These are phyloP conservation scores for Erucastrum elatum DNA, from an alignment of 345 rosid species.

Conservation along the genomic window DNA sequence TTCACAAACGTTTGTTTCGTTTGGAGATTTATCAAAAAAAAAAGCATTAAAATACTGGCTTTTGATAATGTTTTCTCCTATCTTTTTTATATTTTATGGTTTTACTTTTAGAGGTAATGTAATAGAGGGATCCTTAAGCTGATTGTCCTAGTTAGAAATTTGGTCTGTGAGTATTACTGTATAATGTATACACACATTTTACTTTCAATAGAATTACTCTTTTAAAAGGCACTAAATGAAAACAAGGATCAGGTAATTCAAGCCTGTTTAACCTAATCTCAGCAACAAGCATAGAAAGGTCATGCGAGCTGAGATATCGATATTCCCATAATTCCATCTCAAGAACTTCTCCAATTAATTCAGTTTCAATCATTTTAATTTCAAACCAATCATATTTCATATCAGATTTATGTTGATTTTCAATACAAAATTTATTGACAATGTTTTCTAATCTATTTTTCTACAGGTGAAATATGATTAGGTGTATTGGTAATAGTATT, in stretches of 20 bases:
- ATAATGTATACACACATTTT: neutral
- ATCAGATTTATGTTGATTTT: too few relatives aligned
- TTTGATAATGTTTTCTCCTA: neutral
- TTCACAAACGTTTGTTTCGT: slow-evolving; percentile 29
- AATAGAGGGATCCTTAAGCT: neutral
- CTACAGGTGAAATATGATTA: too few relatives aligned
- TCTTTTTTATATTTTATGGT: neutral
- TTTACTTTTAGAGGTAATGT: neutral
- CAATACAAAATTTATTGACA: too few relatives aligned
- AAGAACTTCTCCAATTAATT: neutral
- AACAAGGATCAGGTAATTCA: neutral
- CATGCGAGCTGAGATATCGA: neutral
- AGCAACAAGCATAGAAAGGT: neutral
- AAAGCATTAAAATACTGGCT: slow-evolving; percentile 14
- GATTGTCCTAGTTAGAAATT: neutral
- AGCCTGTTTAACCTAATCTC: neutral
- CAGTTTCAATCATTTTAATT: neutral
- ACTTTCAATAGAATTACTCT: neutral
- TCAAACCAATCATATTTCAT: neutral
- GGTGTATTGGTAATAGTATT: too few relatives aligned
- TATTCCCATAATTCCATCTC: neutral
- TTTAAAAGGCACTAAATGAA: neutral
- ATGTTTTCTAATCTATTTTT: too few relatives aligned
- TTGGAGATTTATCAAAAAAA: slow-evolving; percentile 13
- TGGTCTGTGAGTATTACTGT: neutral